Conservation (phyloP, 2,329 filamentous ascomycete species). For the Colletotrichum somersetense region DNA sequence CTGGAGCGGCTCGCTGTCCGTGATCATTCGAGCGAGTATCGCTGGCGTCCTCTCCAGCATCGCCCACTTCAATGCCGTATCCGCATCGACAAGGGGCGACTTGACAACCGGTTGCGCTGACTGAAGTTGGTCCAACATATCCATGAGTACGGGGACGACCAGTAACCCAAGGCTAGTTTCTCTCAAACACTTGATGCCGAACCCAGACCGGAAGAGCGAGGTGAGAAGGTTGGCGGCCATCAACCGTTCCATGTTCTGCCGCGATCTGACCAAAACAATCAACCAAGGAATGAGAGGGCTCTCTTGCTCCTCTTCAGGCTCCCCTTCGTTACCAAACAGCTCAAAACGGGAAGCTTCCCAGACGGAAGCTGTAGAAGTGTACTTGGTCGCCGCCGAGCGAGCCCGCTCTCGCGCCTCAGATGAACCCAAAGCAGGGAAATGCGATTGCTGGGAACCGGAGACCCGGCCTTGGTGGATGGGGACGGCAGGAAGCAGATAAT, state of each 20-base stretch:
- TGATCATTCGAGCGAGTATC: slow-evolving; percentile 82
- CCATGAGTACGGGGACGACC: slow-evolving; percentile 77
- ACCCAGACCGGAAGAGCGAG: slow-evolving; percentile 75
- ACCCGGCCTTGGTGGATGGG: slow-evolving; percentile 54
- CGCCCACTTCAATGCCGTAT: slow-evolving; percentile 58
- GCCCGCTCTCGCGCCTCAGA: slow-evolving; percentile 55
- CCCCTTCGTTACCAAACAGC: slow-evolving; percentile 45
- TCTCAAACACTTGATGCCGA: slow-evolving; percentile 71
- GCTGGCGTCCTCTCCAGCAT: slow-evolving; percentile 79
- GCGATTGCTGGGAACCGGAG: slow-evolving; percentile 51
- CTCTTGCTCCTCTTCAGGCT: slow-evolving; percentile 71
- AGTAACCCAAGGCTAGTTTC: slow-evolving; percentile 75
- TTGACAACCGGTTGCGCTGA: slow-evolving; percentile 28
- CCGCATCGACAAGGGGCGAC: slow-evolving; percentile 50
- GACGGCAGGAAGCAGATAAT: slow-evolving; percentile 72
- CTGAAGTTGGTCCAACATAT: slow-evolving; percentile 56
- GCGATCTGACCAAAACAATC: slow-evolving; percentile 71
- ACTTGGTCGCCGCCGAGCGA: slow-evolving; percentile 45
- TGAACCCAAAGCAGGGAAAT: slow-evolving; percentile 67
- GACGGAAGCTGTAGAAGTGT: slow-evolving; percentile 45
- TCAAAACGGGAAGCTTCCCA: slow-evolving; percentile 52
- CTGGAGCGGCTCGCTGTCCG: slow-evolving; percentile 83
- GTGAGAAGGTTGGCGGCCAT: slow-evolving; percentile 78
- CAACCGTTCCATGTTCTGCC: slow-evolving; percentile 69
- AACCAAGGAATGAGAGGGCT: slow-evolving; percentile 81